phyloP scores from a whole-genome alignment of 2,329 filamentous ascomycete species.

The Acrodontium crateriforme region DNA sequence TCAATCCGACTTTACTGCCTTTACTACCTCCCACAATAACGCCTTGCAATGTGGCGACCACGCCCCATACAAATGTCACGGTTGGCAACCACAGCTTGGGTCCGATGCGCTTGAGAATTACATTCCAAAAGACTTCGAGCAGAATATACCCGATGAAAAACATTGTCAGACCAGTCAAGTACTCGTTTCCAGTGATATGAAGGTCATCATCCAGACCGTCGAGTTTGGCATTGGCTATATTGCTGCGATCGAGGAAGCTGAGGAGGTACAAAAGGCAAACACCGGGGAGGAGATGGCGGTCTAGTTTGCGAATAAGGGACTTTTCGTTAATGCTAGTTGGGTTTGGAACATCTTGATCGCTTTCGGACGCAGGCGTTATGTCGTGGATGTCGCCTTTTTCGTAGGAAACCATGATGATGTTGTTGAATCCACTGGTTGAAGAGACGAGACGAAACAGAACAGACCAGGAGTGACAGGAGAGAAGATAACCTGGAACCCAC shows the following conservation, averaged over 20 bases:
- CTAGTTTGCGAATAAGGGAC: constrained; percentile 44
- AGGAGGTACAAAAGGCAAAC: constrained; percentile 29
- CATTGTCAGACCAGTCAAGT: constrained; percentile 50
- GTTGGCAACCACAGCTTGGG: constrained; percentile 26
- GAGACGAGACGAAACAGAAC: too few species aligned
- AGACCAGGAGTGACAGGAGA: too few species aligned
- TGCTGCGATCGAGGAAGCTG: constrained; percentile 25
- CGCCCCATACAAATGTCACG: constrained; percentile 21
- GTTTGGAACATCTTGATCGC: constrained; percentile 8
- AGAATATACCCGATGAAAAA: constrained; percentile 45
- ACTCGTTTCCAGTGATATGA: constrained; percentile 41
- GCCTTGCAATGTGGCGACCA: constrained; percentile 26
- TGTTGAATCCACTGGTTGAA: too few species aligned
- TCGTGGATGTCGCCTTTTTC: constrained; percentile 9
- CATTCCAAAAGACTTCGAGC: constrained; percentile 32
- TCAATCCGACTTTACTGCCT: constrained; percentile 10
- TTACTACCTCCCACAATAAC: constrained; percentile 38
- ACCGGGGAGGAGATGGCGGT: constrained; percentile 27
- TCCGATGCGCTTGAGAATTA: constrained; percentile 32
- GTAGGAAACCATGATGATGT: too few species aligned
- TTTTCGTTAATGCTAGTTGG: constrained; percentile 37
- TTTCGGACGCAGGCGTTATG: constrained; percentile 8
- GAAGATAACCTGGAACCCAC: too few species aligned
- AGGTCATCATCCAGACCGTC: constrained; percentile 21
- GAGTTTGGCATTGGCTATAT: constrained; percentile 33